A percentile compares a stretch with the other conserved stretches of the same genome.
phyloP scores from a whole-genome alignment of 2,329 filamentous ascomycete genomes.

The Verticillium albo-atrum region DNA sequence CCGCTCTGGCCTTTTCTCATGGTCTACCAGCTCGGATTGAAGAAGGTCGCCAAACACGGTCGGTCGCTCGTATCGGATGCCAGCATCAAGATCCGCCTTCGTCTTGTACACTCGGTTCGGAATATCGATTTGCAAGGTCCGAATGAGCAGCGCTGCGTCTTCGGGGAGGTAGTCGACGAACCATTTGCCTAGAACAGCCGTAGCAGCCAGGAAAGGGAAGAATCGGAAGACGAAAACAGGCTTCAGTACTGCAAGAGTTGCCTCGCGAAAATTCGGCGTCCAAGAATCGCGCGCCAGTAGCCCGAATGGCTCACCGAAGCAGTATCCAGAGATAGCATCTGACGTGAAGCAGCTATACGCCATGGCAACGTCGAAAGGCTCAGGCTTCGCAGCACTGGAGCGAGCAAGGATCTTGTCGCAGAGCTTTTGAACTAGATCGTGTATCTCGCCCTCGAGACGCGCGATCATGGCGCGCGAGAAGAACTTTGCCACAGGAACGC shows the following conservation, averaged over 20 bases:
- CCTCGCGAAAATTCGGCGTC: conserved; percentile 25
- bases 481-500: conserved; percentile 20
- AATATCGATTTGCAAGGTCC: conserved; percentile 3
- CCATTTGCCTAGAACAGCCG: background rate
- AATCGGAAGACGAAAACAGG: background rate
- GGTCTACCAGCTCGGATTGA: conserved; percentile 9
- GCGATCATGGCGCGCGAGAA: conserved; percentile 24
- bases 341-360: conserved; percentile 34
- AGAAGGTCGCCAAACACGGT: conserved; percentile 12
- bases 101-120: conserved; percentile 2
- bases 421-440: conserved; percentile 17
- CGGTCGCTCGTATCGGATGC: conserved; percentile 6
- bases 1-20: background rate
- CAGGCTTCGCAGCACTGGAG: conserved; percentile 7
- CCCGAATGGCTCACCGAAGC: conserved; percentile 31
- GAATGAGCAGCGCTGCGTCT: conserved; percentile 3
- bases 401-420: conserved; percentile 24
- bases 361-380: conserved; percentile 26
- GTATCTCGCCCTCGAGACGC: conserved; percentile 22
- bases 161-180: conserved; percentile 5
- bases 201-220: background rate
- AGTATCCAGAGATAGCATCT: conserved; percentile 31
- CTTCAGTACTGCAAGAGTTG: background rate
- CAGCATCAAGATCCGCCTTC: conserved; percentile 1
- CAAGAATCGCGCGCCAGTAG: conserved; percentile 25